Base-by-base conservation (phyloP, 805 yeast species). In the Danielia reshetovae region DNA sequence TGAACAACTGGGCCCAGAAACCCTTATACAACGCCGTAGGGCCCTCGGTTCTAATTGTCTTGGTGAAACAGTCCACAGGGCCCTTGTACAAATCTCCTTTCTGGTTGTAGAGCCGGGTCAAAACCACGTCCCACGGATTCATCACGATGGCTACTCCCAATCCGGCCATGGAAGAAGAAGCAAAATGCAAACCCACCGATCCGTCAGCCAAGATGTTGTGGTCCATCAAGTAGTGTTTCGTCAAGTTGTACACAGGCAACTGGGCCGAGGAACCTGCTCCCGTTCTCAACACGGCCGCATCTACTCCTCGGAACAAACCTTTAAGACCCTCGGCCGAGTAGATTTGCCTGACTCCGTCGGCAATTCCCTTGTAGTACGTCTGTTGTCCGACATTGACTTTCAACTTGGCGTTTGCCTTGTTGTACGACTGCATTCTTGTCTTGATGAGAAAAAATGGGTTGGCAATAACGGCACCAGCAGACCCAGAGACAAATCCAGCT, bases 91-190 rank as follows among this genome's bases (percentile, higher is more conserved):
- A 73, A 52, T 85, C 74, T 31, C 95, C 96, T 60, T 81, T 85
- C 59, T 93, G 97, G 62, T 93, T 93, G 64, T 90, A 93, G 58
- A 93, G 82, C 66, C 98, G 77, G 1, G 98, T 93, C 62, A 93
- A 69, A 34, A 93, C 74, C 29, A 93, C 97, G 60, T 93, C 98
- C 77, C 96, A 88, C 11, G 98, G 97, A 58, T 89, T 93, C 97
- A 93, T 90, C 21, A 86, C 95, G 14, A 89, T 69, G 33, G 94
- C 89, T 21, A 93, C 97, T 49, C 96, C 96, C 26, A 88, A 57
- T 29, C 98, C 98, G 6, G 96, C 81, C 43, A 74, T 64, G 1
- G 89, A 77, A 27, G 88, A 77, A 1, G 96, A 77, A 8, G 73
- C 52, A 42, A 90, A 70, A 57, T 88, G 96, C 40, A 85, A 64